Evolutionary conservation across 2,329 filamentous ascomycete genomes (phyloP).

Genomic region (Claviceps monticola): DNA sequence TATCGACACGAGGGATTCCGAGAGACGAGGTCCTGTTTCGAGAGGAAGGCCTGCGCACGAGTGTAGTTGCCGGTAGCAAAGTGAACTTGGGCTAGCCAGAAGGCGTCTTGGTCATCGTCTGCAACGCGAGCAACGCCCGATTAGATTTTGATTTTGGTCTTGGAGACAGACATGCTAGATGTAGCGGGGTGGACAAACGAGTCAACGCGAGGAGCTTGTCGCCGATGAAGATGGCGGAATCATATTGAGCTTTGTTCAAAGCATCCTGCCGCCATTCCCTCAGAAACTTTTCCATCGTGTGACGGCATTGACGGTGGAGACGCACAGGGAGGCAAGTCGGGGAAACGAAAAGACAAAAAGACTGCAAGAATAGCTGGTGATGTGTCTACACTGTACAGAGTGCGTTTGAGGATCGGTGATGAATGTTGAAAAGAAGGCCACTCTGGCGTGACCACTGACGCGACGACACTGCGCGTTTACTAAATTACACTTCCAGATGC

Average conservation of each 20-base stretch:
- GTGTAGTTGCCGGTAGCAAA: slow-evolving; percentile 93
- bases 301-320: not conserved
- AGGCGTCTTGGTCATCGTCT: slow-evolving; percentile 91
- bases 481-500: too few relatives aligned
- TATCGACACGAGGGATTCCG: slow-evolving; percentile 83
- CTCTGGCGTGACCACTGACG: not conserved
- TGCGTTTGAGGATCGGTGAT: not conserved
- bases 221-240: slow-evolving; percentile 90
- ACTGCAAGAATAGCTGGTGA: not conserved
- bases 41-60: slow-evolving; percentile 74
- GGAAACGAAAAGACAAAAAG: not conserved
- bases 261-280: slow-evolving; percentile 92
- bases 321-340: not conserved
- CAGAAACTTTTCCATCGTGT: slow-evolving; percentile 79
- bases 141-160: not conserved
- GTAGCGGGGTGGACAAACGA: slow-evolving; percentile 42
- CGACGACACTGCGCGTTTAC: too few relatives aligned
- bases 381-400: not conserved
- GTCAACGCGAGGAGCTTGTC: slow-evolving; percentile 94
- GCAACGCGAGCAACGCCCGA: not conserved
- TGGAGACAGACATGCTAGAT: too few relatives aligned
- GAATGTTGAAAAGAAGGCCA: not conserved
- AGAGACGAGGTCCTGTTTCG: slow-evolving; percentile 66
- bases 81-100: slow-evolving; percentile 96
- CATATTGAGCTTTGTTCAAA: slow-evolving; percentile 89